Conservation (phyloP, 371 early-diverging fungal species). For the Batkoa obscura region DNA sequence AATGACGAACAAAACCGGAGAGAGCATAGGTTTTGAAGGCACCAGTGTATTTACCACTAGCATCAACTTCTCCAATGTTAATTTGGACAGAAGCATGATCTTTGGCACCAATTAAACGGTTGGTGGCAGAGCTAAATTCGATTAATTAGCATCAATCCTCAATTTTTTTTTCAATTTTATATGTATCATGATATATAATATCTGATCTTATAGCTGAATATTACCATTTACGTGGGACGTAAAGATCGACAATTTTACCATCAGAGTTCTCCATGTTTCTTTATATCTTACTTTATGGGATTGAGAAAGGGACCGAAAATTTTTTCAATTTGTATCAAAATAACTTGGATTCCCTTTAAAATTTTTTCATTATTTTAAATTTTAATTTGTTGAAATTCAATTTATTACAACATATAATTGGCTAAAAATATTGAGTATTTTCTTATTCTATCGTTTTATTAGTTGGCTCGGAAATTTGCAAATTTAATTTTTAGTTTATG, state of each 20-base stretch:
- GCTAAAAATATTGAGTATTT: too few species aligned
- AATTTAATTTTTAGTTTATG: too few species aligned
- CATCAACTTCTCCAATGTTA: conserved; percentile 90
- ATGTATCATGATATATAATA: neutral
- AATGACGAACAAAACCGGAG: conserved; percentile 79
- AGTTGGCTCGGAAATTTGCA: too few species aligned
- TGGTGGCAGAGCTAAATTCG: conserved; percentile 69
- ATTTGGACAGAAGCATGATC: conserved; percentile 98
- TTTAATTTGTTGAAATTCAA: too few species aligned
- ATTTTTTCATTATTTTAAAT: too few species aligned
- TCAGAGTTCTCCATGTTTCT: conserved; percentile 52
- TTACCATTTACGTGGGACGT: conserved; percentile 92
- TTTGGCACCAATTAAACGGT: conserved; percentile 76
- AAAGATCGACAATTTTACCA: conserved; percentile 68
- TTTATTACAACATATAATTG: too few species aligned
- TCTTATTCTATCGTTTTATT: too few species aligned
- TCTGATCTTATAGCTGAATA: too few species aligned
- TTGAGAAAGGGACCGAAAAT: too few species aligned
- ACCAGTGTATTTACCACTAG: conserved; percentile 59
- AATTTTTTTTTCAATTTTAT: neutral
- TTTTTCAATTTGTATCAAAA: too few species aligned
- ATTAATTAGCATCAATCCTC: neutral
- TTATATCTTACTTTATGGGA: too few species aligned
- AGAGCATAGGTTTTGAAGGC: conserved; percentile 75
- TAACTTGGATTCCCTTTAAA: too few species aligned